Evolutionary conservation across 164 flowering plant species (phyloP).

Genomic region (Nymphaea colorata): DNA sequence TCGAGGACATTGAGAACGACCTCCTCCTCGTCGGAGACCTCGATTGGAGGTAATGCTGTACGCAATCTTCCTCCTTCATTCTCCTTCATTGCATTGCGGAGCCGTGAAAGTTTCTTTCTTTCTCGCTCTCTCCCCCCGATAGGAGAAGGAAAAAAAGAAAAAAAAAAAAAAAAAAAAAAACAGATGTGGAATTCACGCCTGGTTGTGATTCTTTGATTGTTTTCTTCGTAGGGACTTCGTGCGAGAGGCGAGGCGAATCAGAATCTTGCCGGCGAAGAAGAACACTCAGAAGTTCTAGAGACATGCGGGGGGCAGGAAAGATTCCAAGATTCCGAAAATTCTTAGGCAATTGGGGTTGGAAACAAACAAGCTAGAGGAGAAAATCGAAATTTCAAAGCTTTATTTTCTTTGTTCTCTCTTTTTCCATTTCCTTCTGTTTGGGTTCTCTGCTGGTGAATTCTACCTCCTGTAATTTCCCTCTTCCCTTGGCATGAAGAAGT

Average conservation of each 20-base stretch:
- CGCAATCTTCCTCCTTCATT: not conserved
- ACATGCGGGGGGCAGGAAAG: not conserved
- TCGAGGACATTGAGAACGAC: conserved; percentile 81
- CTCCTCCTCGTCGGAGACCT: conserved; percentile 86
- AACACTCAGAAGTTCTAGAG: conserved; percentile 28
- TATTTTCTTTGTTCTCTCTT: too few relatives aligned
- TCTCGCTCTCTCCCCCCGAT: not conserved
- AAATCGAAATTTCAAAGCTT: too few relatives aligned
- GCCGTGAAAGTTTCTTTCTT: not conserved
- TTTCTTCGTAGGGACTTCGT: conserved; percentile 53
- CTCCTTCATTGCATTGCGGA: not conserved
- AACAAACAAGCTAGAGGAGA: too few relatives aligned
- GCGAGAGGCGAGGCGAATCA: conserved; percentile 66
- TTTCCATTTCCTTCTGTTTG: too few relatives aligned
- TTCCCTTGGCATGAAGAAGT: too few relatives aligned
- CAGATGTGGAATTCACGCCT: not conserved
- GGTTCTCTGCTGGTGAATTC: too few relatives aligned
- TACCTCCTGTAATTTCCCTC: too few relatives aligned
- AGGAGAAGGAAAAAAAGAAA: not conserved
- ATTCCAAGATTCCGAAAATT: too few relatives aligned
- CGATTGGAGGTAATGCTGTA: conserved; percentile 51
- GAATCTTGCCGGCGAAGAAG: conserved; percentile 55
- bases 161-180: not conserved
- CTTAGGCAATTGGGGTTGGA: too few relatives aligned
- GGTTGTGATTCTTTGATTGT: not conserved